Conservation (phyloP, 2,329 filamentous ascomycete species). For the Phymatotrichopsis omnivora region DNA sequence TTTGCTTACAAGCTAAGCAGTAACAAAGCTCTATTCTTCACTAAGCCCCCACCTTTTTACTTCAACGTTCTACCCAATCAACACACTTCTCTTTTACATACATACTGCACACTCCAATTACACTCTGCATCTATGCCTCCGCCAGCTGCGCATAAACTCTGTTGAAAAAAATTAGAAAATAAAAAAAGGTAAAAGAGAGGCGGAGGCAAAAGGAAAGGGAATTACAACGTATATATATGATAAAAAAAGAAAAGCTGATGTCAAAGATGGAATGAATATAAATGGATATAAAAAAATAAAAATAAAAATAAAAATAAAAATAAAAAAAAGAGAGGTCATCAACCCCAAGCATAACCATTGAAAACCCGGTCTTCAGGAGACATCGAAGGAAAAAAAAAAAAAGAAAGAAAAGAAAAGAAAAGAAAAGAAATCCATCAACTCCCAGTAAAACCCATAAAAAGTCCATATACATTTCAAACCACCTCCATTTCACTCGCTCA, state of each 20-base stretch:
- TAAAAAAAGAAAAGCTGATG: neutral
- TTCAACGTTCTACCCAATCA: no score
- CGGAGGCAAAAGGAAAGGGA: no score
- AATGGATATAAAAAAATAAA: neutral
- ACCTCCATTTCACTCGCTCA: slow-evolving; percentile 4
- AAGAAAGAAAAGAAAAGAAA: neutral
- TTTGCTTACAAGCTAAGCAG: no score
- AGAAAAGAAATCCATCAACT: neutral
- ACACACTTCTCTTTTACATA: no score
- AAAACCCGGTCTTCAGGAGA: no score
- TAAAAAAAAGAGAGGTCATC: slow-evolving; percentile 2
- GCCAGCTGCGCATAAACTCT: no score
- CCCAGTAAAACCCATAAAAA: neutral
- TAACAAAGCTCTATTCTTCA: no score
- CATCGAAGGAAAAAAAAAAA: neutral
- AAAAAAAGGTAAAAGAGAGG: no score
- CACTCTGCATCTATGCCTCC: no score
- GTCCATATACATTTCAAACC: neutral
- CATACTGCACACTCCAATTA: no score
- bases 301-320: neutral
- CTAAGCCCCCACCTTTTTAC: no score
- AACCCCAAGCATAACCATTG: neutral
- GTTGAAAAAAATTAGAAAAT: no score
- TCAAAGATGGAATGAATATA: neutral
- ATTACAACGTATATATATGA: neutral